Evolutionary conservation across 2,329 filamentous ascomycete species (phyloP).

Genomic region (Lecanicillium sp.): DNA sequence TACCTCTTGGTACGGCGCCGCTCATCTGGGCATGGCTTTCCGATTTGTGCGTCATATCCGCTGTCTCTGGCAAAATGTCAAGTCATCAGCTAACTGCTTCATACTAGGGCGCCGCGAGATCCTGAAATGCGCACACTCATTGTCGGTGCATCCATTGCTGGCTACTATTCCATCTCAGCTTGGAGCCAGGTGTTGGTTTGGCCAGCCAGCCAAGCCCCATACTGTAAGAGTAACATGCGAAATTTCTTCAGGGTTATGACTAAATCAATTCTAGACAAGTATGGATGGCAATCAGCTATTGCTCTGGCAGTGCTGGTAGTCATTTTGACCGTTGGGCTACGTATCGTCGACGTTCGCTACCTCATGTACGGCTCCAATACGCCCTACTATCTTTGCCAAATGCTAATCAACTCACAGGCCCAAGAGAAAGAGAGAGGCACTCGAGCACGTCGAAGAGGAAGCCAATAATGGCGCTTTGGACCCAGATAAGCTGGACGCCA

Average conservation of each 20-base stretch:
- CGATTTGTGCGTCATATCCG: slow-evolving; percentile 24
- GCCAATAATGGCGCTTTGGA: neutral
- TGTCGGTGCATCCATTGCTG: slow-evolving; percentile 38
- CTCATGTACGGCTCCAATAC: slow-evolving; percentile 2
- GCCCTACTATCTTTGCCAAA: neutral
- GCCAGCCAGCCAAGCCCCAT: slow-evolving; percentile 41
- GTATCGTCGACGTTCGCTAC: slow-evolving; percentile 30
- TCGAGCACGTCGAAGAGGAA: neutral
- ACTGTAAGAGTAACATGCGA: no score
- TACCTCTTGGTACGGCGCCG: slow-evolving; percentile 39
- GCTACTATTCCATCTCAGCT: slow-evolving; percentile 40
- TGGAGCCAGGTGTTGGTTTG: slow-evolving; percentile 45
- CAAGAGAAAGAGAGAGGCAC: slow-evolving; percentile 7
- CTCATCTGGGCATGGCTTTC: slow-evolving; percentile 44
- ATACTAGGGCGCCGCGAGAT: slow-evolving; percentile 4
- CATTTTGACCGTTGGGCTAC: slow-evolving; percentile 33
- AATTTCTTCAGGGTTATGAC: no score
- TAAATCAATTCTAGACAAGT: slow-evolving; percentile 22
- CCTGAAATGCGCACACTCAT: slow-evolving; percentile 22
- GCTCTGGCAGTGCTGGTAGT: slow-evolving; percentile 35
- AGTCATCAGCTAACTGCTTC: neutral
- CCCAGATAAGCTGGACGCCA: slow-evolving; percentile 1
- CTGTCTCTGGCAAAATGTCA: neutral
- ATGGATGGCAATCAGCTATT: slow-evolving; percentile 39
- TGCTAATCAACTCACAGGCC: slow-evolving; percentile 1